phyloP scores from a whole-genome alignment of 352 stramenopile genomes.

The Phytophthora pinifolia region DNA sequence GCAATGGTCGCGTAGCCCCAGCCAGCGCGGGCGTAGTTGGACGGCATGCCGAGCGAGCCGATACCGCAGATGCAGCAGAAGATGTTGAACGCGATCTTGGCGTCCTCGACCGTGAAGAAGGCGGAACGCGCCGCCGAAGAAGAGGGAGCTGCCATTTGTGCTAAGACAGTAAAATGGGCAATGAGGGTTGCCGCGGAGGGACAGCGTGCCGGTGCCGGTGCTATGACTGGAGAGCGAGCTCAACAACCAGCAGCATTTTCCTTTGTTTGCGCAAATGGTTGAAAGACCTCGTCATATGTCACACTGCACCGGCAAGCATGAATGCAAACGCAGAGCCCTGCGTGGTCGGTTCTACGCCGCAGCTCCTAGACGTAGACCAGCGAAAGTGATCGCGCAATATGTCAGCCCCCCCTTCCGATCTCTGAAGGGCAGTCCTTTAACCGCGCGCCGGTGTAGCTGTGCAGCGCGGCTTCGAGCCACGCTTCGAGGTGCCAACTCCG shows the following conservation, averaged over 20 bases:
- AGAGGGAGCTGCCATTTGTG: conserved; percentile 7
- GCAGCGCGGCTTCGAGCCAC: not conserved
- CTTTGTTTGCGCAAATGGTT: conserved; percentile 24
- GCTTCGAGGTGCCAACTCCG: not conserved
- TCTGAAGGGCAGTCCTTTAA: conserved; percentile 14
- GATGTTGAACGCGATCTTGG: conserved; percentile 45
- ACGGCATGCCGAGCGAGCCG: conserved; percentile 54
- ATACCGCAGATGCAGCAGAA: conserved; percentile 57
- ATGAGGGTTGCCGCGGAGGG: conserved; percentile 3
- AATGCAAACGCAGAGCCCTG: not conserved
- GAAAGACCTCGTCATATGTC: conserved; percentile 19
- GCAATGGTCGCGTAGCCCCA: conserved; percentile 36
- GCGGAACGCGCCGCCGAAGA: conserved; percentile 10
- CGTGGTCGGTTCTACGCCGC: conserved; percentile 6
- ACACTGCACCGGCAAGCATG: conserved; percentile 5
- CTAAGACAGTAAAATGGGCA: conserved; percentile 14
- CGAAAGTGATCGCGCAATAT: conserved; percentile 14
- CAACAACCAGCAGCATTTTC: conserved; percentile 25
- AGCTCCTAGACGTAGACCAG: conserved; percentile 18
- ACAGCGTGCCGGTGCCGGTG: conserved; percentile 17
- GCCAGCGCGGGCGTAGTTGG: conserved; percentile 52
- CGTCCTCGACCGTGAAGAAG: conserved; percentile 50
- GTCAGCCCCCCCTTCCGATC: conserved; percentile 3
- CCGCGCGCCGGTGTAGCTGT: not conserved
- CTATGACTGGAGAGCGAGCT: conserved; percentile 15